Conservation (phyloP, 495 filamentous ascomycete species). For the Usnea hakonensis region DNA sequence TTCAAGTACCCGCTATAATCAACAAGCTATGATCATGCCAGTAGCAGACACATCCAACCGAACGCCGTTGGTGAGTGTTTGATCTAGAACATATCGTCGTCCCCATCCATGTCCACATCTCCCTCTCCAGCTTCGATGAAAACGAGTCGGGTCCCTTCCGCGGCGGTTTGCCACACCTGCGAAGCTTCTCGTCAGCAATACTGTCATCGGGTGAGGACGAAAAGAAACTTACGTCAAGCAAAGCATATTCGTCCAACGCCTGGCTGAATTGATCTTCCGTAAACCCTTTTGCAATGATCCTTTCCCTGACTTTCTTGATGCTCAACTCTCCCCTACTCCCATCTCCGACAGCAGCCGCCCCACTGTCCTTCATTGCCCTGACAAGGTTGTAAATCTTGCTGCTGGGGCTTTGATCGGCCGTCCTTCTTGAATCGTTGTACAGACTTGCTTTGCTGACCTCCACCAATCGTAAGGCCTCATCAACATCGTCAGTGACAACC, state of each 20-base stretch:
- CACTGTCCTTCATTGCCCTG: constrained; percentile 71
- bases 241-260: constrained; percentile 82
- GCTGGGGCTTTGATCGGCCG: constrained; percentile 68
- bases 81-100: constrained; percentile 8
- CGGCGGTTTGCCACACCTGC: constrained; percentile 92
- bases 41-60: background rate
- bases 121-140: constrained; percentile 60
- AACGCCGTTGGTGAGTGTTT: background rate
- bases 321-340: constrained; percentile 70
- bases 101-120: constrained; percentile 36
- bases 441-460: constrained; percentile 88
- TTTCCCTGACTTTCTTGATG: constrained; percentile 75
- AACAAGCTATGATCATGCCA: background rate
- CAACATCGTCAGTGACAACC: constrained; percentile 87
- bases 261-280: constrained; percentile 84
- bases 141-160: constrained; percentile 74
- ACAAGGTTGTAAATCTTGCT: constrained; percentile 93
- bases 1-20: background rate
- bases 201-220: constrained; percentile 18
- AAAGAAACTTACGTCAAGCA: constrained; percentile 65
- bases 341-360: constrained; percentile 66
- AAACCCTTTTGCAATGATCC: constrained; percentile 92
- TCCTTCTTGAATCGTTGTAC: constrained; percentile 53
- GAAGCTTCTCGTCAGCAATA: constrained; percentile 23
- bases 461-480: constrained; percentile 84